Base-by-base conservation (phyloP, 2,329 filamentous ascomycete genomes). In the Talaromyces sp. region DNA sequence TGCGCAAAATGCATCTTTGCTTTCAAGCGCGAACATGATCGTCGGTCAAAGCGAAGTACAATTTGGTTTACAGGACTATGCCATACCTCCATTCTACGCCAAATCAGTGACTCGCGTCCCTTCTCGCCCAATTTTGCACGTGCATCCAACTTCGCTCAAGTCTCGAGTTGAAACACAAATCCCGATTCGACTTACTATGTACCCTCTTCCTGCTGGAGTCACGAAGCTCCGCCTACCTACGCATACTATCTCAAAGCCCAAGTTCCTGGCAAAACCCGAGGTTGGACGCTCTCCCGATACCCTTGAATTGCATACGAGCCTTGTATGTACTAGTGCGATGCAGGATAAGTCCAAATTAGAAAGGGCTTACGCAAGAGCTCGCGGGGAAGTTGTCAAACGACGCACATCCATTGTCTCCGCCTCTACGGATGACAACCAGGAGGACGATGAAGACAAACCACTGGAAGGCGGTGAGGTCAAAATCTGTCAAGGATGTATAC, bases 111-210 rank as follows among this genome's bases (percentile, higher is more conserved):
- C 66, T 14, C 59, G 66, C 7, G 68, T 71, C 55, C 73, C 77
- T 28, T 69, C 76, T 28, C 74, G 74, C 39, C 79, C 80, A 23
- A 69, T 76, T 58, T 74, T 91, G 42, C 84, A 82, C 12, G 85
- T 91, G 48, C 82, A 88, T 66, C 86, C 87, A 5, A 90, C 86
- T 3, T 88, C 88, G 5, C 73, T 86, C 62, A 98, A 97, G 76
- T 96, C 93, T 16, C 88, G 95, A 23, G 95, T 98, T 18, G 95
- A 99, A 79, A 98, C 95, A 0, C 95, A 98, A 73, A 97, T 98
- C 68, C 91, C 90, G 8, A 91, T 97, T 68, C 88, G 88, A 70
- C 83, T 98, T 76, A 89, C 88, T 0, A 77, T 98, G 42, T 88
- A 87, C 63, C 87, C 90, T 21, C 80, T 96, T 54, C 92, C 93